Conservation (phyloP, 805 yeast genomes). For the Ogataea nitratoaversa region DNA sequence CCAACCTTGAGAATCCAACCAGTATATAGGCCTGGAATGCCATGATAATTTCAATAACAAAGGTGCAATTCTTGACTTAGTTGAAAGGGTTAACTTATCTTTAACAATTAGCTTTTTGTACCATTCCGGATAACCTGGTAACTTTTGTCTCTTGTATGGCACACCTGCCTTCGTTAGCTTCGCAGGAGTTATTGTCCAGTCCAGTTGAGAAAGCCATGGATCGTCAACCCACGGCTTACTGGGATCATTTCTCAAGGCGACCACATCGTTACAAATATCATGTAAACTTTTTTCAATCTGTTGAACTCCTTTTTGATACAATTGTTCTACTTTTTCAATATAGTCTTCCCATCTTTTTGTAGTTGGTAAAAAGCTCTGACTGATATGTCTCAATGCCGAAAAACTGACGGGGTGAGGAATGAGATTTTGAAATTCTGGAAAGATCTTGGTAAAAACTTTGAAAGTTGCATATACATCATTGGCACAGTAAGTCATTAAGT, state of each 20-base stretch:
- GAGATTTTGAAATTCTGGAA: constrained; percentile 60
- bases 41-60: constrained; percentile 71
- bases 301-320: constrained; percentile 55
- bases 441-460: constrained; percentile 59
- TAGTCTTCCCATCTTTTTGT: constrained; percentile 69
- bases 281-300: constrained; percentile 56
- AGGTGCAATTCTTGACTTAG: constrained; percentile 73
- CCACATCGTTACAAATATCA: constrained; percentile 56
- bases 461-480: constrained; percentile 76
- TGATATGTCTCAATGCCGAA: constrained; percentile 75
- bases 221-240: constrained; percentile 49
- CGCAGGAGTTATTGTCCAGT: constrained; percentile 71
- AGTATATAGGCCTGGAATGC: constrained; percentile 78
- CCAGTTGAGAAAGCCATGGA: constrained; percentile 87
- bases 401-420: constrained; percentile 95
- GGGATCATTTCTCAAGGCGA: constrained; percentile 39
- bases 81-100: constrained; percentile 49
- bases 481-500: constrained; percentile 77
- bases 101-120: constrained; percentile 55
- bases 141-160: constrained; percentile 66
- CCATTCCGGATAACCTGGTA: constrained; percentile 95
- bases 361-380: constrained; percentile 76
- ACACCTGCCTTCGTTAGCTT: constrained; percentile 63
- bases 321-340: constrained; percentile 59
- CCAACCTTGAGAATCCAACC: constrained; percentile 86